phyloP scores from a whole-genome alignment of 768 basidiomycete species.

The Podaxis sp. region DNA sequence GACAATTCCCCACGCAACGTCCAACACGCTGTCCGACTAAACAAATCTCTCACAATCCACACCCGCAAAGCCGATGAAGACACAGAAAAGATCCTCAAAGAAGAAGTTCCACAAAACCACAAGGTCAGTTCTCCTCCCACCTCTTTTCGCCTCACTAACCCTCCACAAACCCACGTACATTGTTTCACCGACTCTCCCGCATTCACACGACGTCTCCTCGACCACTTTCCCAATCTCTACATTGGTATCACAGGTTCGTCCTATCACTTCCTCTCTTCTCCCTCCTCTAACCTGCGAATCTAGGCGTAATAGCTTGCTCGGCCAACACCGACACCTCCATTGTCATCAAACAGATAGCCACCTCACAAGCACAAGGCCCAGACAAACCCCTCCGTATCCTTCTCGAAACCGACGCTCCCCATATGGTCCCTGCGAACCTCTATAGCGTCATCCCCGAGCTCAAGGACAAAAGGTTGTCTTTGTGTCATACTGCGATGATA shows the following conservation, averaged over 20 bases:
- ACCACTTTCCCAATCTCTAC: constrained; percentile 77
- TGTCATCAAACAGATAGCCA: constrained; percentile 39
- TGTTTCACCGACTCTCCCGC: constrained; percentile 84
- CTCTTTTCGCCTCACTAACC: background rate
- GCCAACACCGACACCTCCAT: constrained; percentile 71
- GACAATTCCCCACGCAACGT: constrained; percentile 69
- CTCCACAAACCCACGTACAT: constrained; percentile 75
- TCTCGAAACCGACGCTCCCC: constrained; percentile 87
- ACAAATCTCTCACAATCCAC: constrained; percentile 83
- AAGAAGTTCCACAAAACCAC: constrained; percentile 69
- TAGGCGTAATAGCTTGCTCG: constrained; percentile 79
- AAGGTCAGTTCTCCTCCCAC: constrained; percentile 38
- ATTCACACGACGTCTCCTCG: constrained; percentile 68
- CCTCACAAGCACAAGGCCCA: constrained; percentile 33
- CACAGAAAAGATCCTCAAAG: constrained; percentile 74
- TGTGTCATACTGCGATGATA: constrained; percentile 80
- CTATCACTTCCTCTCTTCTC: constrained; percentile 7
- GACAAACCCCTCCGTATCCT: constrained; percentile 46
- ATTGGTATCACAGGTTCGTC: constrained; percentile 75
- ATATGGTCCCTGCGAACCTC: constrained; percentile 79
- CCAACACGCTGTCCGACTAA: constrained; percentile 70
- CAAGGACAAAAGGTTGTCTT: constrained; percentile 61
- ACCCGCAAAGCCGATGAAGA: constrained; percentile 86
- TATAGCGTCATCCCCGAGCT: constrained; percentile 53
- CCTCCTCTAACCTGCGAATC: background rate